These are phyloP conservation scores for Suillus spraguei DNA, from an alignment of 768 basidiomycete species.

Conservation along the genomic window DNA sequence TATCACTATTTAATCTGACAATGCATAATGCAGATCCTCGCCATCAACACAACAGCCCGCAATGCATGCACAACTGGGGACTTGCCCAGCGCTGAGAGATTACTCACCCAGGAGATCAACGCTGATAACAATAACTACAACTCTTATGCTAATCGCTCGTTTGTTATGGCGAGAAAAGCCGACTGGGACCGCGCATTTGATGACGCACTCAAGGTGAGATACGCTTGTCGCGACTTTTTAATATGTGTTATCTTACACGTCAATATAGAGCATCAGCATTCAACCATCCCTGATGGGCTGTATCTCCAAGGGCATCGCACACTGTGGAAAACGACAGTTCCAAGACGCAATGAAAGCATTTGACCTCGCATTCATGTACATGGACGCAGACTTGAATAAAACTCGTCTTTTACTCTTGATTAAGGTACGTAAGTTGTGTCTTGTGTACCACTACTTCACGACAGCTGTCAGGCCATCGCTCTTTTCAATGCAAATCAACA, in stretches of 20 bases:
- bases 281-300: neutral
- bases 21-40: neutral
- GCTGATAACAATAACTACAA: neutral
- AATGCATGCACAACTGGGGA: neutral
- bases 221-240: neutral
- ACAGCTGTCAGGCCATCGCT: neutral
- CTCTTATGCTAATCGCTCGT: neutral
- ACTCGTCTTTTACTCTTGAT: neutral
- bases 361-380: neutral
- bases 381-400: neutral
- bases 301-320: constrained; percentile 1
- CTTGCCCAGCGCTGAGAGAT: neutral
- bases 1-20: neutral
- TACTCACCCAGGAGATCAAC: neutral
- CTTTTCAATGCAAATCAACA: neutral
- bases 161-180: neutral
- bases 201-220: neutral
- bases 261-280: neutral
- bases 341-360: neutral
- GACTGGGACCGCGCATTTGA: neutral
- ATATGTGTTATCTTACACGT: neutral
- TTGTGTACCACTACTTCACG: neutral
- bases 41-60: neutral
- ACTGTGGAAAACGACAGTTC: neutral
- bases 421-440: neutral